These are phyloP conservation scores for Phytophthora sp. DNA, from an alignment of 352 stramenopile species.

Conservation along the genomic window DNA sequence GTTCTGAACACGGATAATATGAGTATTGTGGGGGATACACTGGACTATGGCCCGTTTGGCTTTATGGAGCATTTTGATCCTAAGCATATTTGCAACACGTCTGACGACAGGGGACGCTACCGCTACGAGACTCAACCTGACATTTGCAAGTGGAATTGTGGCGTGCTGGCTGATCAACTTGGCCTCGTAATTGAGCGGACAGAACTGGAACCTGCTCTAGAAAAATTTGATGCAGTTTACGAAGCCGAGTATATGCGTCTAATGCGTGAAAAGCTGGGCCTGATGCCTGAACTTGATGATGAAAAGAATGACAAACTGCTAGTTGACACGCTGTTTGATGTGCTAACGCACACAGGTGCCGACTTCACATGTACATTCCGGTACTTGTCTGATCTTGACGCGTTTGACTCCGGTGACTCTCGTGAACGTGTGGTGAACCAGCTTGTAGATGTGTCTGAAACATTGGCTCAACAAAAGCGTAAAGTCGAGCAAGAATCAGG, in stretches of 20 bases:
- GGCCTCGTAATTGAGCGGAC: conserved; percentile 42
- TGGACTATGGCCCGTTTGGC: conserved; percentile 93
- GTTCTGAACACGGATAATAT: conserved; percentile 95
- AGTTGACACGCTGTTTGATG: conserved; percentile 59
- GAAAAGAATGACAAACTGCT: conserved; percentile 52
- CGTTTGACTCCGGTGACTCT: conserved; percentile 33
- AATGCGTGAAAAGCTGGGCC: conserved; percentile 76
- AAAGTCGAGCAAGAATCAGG: conserved; percentile 39
- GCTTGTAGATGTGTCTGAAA: conserved; percentile 73
- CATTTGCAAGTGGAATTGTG: conserved; percentile 89
- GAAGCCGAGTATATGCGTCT: conserved; percentile 57
- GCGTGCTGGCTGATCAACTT: conserved; percentile 72
- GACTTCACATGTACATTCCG: conserved; percentile 87
- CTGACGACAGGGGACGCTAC: conserved; percentile 81
- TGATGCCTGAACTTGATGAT: conserved; percentile 30
- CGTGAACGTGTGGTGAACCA: conserved; percentile 38
- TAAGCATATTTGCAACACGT: conserved; percentile 84
- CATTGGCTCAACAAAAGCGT: conserved; percentile 67
- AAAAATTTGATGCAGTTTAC: conserved; percentile 57
- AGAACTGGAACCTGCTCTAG: conserved; percentile 34
- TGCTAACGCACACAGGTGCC: conserved; percentile 62
- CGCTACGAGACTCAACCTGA: conserved; percentile 82
- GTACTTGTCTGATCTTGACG: conserved; percentile 48
- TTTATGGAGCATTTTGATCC: conserved; percentile 93
- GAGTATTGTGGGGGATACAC: conserved; percentile 90